phyloP scores from a whole-genome alignment of 2,329 filamentous ascomycete species.

The Stagonosporopsis cucurbitacearum region DNA sequence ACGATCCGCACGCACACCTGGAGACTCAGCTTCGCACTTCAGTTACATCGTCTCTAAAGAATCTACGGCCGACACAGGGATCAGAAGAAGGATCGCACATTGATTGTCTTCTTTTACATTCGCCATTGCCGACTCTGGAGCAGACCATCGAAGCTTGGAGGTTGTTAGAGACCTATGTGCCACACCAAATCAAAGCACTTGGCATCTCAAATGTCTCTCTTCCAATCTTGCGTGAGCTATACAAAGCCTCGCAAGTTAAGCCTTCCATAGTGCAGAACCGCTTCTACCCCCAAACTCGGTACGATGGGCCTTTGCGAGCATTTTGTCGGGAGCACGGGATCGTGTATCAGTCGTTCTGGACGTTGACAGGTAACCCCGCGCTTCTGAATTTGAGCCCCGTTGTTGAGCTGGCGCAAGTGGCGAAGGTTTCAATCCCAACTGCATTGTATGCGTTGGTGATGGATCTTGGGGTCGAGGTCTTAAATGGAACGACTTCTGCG shows the following conservation, averaged over 20 bases:
- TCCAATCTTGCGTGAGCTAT: constrained; percentile 61
- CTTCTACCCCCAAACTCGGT: constrained; percentile 66
- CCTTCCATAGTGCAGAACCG: constrained; percentile 77
- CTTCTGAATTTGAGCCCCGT: constrained; percentile 59
- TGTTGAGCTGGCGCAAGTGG: constrained; percentile 54
- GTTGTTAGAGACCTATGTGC: constrained; percentile 70
- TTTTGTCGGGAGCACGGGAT: constrained; percentile 62
- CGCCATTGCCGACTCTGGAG: constrained; percentile 58
- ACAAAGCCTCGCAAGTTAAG: constrained; percentile 55
- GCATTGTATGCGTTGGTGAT: constrained; percentile 65
- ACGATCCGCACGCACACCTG: constrained; percentile 64
- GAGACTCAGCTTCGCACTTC: constrained; percentile 71
- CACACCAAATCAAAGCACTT: constrained; percentile 67
- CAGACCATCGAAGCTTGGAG: constrained; percentile 70
- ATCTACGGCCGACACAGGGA: constrained; percentile 56
- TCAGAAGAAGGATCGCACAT: constrained; percentile 57
- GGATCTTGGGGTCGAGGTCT: constrained; percentile 57
- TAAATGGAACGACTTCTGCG: constrained; percentile 64
- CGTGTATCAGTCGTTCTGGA: constrained; percentile 68
- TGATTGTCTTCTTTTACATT: constrained; percentile 66
- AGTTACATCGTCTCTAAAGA: constrained; percentile 68
- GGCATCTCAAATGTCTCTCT: constrained; percentile 80
- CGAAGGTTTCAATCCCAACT: constrained; percentile 53
- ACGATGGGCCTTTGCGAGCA: constrained; percentile 65
- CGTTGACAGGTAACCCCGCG: constrained; percentile 63